These are phyloP conservation scores for Diospyros kaki DNA, from an alignment of 148 eudicot genomes.

Conservation along the genomic window DNA sequence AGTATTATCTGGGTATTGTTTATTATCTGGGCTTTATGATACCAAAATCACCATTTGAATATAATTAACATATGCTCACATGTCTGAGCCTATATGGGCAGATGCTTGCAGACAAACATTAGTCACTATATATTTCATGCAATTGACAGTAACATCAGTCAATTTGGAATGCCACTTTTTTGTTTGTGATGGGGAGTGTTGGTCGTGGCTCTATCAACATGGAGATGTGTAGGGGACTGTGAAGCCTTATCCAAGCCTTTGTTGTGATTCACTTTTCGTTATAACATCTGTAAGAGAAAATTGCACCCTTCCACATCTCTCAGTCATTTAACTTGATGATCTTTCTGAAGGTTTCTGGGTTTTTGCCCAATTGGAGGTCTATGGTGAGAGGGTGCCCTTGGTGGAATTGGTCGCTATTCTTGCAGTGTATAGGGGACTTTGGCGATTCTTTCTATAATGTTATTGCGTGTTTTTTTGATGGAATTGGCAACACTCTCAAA, in stretches of 20 bases:
- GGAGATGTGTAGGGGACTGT: not conserved
- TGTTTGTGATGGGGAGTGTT: not conserved
- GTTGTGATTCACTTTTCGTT: constrained; percentile 1
- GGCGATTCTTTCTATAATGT: constrained; percentile 76
- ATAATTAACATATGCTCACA: not conserved
- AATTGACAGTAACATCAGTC: no score
- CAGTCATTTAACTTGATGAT: constrained; percentile 62
- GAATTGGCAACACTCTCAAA: constrained; percentile 70
- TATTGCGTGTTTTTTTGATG: constrained; percentile 66
- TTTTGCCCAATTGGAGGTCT: constrained; percentile 84
- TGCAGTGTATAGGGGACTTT: constrained; percentile 66
- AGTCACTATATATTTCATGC: not conserved
- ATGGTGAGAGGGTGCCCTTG: constrained; percentile 85
- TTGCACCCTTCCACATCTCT: constrained; percentile 42
- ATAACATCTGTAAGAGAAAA: constrained; percentile 26
- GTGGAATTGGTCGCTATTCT: constrained; percentile 77
- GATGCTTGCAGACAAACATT: not conserved
- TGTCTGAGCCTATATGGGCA: not conserved
- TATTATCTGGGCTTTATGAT: not conserved
- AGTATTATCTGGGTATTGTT: not conserved
- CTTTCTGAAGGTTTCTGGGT: constrained; percentile 85
- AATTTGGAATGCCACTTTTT: not conserved
- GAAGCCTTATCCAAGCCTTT: constrained; percentile 3
- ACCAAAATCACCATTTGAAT: not conserved
- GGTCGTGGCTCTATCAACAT: not conserved